Evolutionary conservation across 2,329 filamentous ascomycete species (phyloP).

Genomic region (Fusarium zealandicum): DNA sequence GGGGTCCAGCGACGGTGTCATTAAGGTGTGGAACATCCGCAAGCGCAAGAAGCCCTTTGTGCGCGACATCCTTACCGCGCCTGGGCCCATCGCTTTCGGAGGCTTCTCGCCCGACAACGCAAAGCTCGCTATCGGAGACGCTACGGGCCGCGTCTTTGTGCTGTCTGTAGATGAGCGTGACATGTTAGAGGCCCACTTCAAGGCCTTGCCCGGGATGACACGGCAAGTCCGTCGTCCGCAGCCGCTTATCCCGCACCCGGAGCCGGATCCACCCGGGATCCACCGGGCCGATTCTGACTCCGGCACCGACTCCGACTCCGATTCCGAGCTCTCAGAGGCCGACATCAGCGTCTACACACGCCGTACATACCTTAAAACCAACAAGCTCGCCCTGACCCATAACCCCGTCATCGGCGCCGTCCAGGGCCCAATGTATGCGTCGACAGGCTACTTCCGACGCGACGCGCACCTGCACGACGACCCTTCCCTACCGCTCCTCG

Average conservation of each 20-base stretch:
- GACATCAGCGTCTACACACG: constrained; percentile 39
- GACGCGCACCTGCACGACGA: constrained; percentile 59
- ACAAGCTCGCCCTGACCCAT: constrained; percentile 52
- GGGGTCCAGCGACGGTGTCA: constrained; percentile 67
- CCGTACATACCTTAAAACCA: constrained; percentile 46
- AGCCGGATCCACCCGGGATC: constrained; percentile 52
- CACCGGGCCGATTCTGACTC: constrained; percentile 25
- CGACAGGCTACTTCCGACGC: constrained; percentile 54
- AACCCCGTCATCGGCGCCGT: constrained; percentile 62
- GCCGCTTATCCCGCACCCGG: constrained; percentile 59
- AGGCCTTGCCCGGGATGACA: constrained; percentile 47
- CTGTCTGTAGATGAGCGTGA: constrained; percentile 58
- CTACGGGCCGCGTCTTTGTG: constrained; percentile 65
- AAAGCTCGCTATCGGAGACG: constrained; percentile 66
- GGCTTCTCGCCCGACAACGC: constrained; percentile 64
- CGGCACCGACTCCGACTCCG: constrained; percentile 8
- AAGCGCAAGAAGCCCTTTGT: constrained; percentile 54
- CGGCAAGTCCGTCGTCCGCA: constrained; percentile 54
- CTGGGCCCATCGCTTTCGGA: constrained; percentile 64
- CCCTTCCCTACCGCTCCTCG: constrained; percentile 53
- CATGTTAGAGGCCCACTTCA: constrained; percentile 45
- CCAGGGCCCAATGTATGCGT: constrained; percentile 61
- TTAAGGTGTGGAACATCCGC: constrained; percentile 70
- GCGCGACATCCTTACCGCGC: constrained; percentile 60
- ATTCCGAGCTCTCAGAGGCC: constrained; percentile 11